Percentiles rank a stretch among this genome's conserved stretches.
phyloP scores from a whole-genome alignment of 1,284 basidiomycete genomes.

The Papiliotrema flavescens region DNA sequence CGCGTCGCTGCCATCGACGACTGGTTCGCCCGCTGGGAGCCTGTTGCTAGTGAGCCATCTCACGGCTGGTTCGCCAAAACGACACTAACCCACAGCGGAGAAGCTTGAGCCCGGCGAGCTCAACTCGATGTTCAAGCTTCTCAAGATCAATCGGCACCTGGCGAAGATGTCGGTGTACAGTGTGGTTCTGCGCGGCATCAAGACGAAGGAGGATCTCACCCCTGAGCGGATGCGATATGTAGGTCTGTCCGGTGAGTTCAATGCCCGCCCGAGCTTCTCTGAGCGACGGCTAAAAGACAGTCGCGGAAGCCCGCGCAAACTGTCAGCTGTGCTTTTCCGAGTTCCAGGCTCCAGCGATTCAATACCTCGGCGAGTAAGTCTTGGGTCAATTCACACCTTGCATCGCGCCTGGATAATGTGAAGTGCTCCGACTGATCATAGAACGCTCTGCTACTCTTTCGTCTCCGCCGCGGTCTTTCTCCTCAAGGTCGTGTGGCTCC shows the following conservation, averaged over 20 bases:
- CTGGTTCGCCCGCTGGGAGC: conserved; percentile 4
- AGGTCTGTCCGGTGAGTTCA: conserved; percentile 4
- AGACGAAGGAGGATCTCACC: conserved; percentile 2
- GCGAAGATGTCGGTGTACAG: conserved; percentile 4
- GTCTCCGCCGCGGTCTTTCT: conserved; percentile 8
- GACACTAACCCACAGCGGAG: background rate
- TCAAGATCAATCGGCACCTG: conserved; percentile 2
- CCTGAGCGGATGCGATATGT: conserved; percentile 1
- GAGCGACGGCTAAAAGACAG: background rate
- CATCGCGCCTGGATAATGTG: no score
- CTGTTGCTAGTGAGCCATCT: background rate
- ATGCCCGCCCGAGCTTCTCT: background rate
- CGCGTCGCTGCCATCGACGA: background rate
- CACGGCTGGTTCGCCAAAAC: no score
- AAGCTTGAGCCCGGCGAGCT: background rate
- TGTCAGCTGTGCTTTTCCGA: conserved; percentile 1
- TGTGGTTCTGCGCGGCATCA: conserved; percentile 4
- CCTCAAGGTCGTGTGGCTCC: conserved; percentile 7
- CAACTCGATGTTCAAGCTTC: conserved; percentile 1
- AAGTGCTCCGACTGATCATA: background rate
- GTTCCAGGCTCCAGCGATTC: conserved; percentile 4
- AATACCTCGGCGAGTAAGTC: conserved; percentile 9
- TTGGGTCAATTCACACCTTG: no score
- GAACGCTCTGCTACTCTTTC: conserved; percentile 4
- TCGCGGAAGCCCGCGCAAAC: background rate